Evolutionary conservation across 495 filamentous ascomycete species (phyloP).

Genomic region (Podospora comata): DNA sequence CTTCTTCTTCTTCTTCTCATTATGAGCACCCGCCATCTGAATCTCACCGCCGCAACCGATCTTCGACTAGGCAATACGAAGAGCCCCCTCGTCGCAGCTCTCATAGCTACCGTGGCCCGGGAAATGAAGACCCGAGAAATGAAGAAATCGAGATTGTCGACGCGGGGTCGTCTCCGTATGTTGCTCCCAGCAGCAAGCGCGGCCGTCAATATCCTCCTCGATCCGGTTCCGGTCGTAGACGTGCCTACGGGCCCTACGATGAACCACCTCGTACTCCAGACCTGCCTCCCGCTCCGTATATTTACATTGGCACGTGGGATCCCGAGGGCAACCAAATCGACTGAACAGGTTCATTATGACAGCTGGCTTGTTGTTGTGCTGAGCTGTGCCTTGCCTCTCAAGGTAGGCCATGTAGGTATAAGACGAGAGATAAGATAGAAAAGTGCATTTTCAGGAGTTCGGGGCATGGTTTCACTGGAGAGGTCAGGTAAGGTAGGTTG

Average conservation of each 20-base stretch:
- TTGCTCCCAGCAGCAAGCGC: neutral
- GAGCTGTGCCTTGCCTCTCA: neutral
- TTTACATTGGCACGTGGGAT: neutral
- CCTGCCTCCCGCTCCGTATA: neutral
- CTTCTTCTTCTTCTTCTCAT: neutral
- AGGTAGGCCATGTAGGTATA: neutral
- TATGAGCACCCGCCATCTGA: neutral
- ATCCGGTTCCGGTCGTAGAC: neutral
- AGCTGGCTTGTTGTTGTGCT: neutral
- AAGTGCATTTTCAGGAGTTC: constrained; percentile 2
- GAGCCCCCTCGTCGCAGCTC: neutral
- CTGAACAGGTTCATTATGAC: neutral
- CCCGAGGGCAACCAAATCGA: neutral
- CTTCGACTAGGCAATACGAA: neutral
- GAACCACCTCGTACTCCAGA: neutral
- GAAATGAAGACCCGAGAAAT: neutral
- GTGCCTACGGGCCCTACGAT: neutral
- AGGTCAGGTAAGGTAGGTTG: too few relatives aligned
- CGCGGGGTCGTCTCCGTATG: neutral
- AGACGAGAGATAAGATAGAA: neutral
- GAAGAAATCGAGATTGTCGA: neutral
- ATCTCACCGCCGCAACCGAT: neutral
- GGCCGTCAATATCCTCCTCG: neutral
- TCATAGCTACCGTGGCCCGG: neutral
- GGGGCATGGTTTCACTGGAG: too few relatives aligned